Evolutionary conservation across 352 stramenopile species (phyloP), one percentile per base, ranked within the genome.

Genomic region (Phytophthora niederhauseri): DNA sequence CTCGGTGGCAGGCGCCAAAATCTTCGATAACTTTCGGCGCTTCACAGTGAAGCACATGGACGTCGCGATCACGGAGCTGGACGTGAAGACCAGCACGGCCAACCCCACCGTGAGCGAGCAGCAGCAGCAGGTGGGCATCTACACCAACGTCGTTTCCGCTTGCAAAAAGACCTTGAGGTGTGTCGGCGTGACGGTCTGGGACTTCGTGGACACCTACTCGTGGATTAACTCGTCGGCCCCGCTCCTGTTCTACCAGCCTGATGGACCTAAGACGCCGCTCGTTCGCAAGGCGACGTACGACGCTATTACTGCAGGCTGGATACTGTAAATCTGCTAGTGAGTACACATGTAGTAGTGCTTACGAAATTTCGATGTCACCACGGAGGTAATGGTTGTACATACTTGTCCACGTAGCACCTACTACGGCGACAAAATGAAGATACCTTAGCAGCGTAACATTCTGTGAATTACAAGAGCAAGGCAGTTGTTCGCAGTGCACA

Each of bases 141-240:
- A 70, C 34, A 70, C 61, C 1, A 77, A 76, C 51, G 61, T 63
- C 34, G 20, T 80, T 2, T 70, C 69, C 38, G 73, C 73, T 19
- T 80, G 73, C 64, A 77, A 77, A 28, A 73, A 77, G 59, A 63
- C 61, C 15, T 57, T 50, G 52, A 36, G 60, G 17, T 80, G 68
- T 54, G 53, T 56, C 50, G 72, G 68, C 8, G 70, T 70, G 22
- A 76, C 66, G 20, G 41, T 65, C 19, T 77, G 59, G 70, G 55
- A 77, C 46, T 77, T 77, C 22, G 65, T 67, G 17, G 73, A 80
- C 62, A 62, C 51, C 1, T 80, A 77, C 58, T 74, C 73, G 54
- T 61, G 22, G 65, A 57, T 63, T 17, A 53, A 64, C 2, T 60
- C 52, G 38, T 71, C 65, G 4, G 66, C 65, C 19, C 69, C 73